Conservation (phyloP, 2,329 filamentous ascomycete genomes). For the Amesomyces nigricolor region DNA sequence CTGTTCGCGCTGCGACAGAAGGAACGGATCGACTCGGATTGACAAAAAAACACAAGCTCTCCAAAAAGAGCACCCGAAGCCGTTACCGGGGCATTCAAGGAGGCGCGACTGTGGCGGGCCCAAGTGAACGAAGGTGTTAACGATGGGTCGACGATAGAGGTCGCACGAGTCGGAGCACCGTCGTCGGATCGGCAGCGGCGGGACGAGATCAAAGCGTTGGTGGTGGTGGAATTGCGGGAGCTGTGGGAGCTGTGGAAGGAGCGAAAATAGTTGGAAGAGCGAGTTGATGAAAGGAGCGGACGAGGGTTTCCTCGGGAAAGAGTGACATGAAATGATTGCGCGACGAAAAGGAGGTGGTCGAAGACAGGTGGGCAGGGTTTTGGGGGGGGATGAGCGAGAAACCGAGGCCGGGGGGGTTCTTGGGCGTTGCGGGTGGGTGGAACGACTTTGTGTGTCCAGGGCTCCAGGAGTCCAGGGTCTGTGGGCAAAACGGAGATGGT, state of each 20-base stretch:
- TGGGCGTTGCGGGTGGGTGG: conserved; percentile 20
- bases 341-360: conserved; percentile 24
- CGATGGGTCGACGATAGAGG: not conserved
- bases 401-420: conserved; percentile 19
- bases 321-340: conserved; percentile 29
- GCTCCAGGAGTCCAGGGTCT: conserved; percentile 7
- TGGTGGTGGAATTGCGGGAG: too few species aligned
- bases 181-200: conserved; percentile 11
- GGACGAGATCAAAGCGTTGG: conserved; percentile 10
- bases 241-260: conserved; percentile 15
- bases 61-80: conserved; percentile 31
- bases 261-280: conserved; percentile 17
- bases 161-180: conserved; percentile 3
- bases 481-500: conserved; percentile 11
- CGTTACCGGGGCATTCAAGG: conserved; percentile 35
- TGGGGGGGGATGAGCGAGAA: conserved; percentile 11
- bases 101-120: conserved; percentile 2
- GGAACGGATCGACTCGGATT: too few species aligned
- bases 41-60: conserved; percentile 30
- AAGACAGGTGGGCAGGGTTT: conserved; percentile 15
- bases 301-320: conserved; percentile 23
- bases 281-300: conserved; percentile 25
- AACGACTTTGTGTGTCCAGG: conserved; percentile 2
- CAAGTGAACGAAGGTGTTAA: conserved; percentile 1
- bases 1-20: conserved; percentile 14